Base-by-base conservation (phyloP, 306 rosid genomes). In the Amphicarpaea edgeworthii region DNA sequence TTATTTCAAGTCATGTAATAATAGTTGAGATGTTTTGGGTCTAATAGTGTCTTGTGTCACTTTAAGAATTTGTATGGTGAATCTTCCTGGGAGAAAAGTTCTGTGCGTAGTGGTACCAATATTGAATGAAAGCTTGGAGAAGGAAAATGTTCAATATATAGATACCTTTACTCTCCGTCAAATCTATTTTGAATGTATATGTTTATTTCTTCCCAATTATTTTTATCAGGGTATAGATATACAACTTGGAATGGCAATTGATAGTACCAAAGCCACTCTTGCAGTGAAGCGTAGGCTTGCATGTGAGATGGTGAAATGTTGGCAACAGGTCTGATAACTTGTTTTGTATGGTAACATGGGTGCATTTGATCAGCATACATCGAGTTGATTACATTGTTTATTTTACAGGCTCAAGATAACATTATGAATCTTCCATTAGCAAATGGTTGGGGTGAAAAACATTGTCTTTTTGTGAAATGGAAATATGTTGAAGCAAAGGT, bases 201-300 rank as follows among this genome's bases (percentile, higher is more conserved):
- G 26, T 63, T 82, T 24, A 68, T 37, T 79, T 75, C 55, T 74
- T 75, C 58, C 61, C n/a, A 58, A 53, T 37, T 77, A 43, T 84
- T 3, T 30, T 30, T 30, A 17, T 53, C 43, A 92, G 98, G 96
- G 97, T 84, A 96, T 89, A 46, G 98, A 95, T 85, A 92, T 92
- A 77, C 98, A 92, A 85, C 93, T 95, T 76, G 98, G 98, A 78
- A 82, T 95, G 88, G 98, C 98, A 70, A 90, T 95, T 74, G 97
- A 95, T 85, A 95, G 98, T 80, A 77, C 97, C 58, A 92, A 95
- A 89, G 98, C 98, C 51, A 95, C 98, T 78, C 97, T 95, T 60
- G 98, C 98, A 20, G 98, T 95, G 58, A 95, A 95, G 91, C 93
- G 98, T 77, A 89, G 97, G 85, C 97, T 95, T 84, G 93, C 98